phyloP scores from a whole-genome alignment of 1,284 basidiomycete species.

The Cutaneotrichosporon cavernicola region DNA sequence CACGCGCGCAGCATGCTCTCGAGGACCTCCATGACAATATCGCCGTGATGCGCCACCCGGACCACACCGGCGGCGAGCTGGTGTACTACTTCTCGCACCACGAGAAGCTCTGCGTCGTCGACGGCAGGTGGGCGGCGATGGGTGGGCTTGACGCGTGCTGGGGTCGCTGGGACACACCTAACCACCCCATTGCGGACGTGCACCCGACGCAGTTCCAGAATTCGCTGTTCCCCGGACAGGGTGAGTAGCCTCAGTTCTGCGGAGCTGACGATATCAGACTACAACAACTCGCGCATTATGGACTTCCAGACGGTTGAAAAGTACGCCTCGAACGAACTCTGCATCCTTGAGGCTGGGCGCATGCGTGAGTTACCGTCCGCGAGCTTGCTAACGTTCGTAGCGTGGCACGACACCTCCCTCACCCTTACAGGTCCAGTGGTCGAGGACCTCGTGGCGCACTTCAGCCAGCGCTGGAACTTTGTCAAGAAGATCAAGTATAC shows the following conservation, averaged over 20 bases:
- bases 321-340: conserved; percentile 72
- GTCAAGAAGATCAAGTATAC: conserved; percentile 47
- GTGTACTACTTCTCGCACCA: conserved; percentile 55
- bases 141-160: conserved; percentile 85
- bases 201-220: conserved; percentile 78
- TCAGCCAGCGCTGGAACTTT: conserved; percentile 65
- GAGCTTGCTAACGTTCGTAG: conserved; percentile 20
- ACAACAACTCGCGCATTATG: conserved; percentile 67
- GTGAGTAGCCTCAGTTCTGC: conserved; percentile 14
- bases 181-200: conserved; percentile 75
- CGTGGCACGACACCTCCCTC: conserved; percentile 60
- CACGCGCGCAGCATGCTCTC: conserved; percentile 61
- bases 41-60: conserved; percentile 79
- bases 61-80: conserved; percentile 71
- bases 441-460: conserved; percentile 87
- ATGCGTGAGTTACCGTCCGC: conserved; percentile 42
- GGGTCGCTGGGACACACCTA: conserved; percentile 89
- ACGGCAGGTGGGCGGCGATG: conserved; percentile 97
- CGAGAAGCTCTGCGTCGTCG: conserved; percentile 81
- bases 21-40: conserved; percentile 84
- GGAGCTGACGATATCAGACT: conserved; percentile 58
- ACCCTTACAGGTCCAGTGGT: conserved; percentile 78
- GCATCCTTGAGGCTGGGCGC: conserved; percentile 67
- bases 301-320: conserved; percentile 65
- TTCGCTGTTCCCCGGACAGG: conserved; percentile 85